Conservation (phyloP, 768 basidiomycete genomes). For the Naganishia antarctica region DNA sequence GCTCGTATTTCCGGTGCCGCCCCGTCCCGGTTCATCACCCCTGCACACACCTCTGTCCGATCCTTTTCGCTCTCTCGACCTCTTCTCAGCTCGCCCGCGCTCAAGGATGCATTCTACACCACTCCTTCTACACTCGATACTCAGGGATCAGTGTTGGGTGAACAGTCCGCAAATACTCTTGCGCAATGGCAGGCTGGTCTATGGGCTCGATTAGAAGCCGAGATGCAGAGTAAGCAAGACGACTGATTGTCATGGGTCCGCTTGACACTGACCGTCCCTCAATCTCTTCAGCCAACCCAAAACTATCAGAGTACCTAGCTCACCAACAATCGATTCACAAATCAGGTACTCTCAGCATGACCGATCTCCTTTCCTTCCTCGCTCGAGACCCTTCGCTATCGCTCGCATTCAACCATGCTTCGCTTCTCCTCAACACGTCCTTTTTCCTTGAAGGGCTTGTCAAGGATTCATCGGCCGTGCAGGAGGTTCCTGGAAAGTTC, state of each 20-base stretch:
- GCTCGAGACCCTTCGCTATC: slow-evolving; percentile 58
- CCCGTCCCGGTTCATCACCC: background rate
- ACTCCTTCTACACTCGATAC: slow-evolving; percentile 7
- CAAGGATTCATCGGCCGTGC: slow-evolving; percentile 48
- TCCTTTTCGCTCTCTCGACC: slow-evolving; percentile 11
- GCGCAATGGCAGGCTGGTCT: slow-evolving; percentile 43
- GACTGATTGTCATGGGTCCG: background rate
- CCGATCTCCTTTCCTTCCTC: slow-evolving; percentile 14
- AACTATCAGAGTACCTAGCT: slow-evolving; percentile 22
- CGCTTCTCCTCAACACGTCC: slow-evolving; percentile 85
- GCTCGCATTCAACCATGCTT: slow-evolving; percentile 83
- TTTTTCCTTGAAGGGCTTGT: slow-evolving; percentile 89
- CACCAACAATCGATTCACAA: background rate
- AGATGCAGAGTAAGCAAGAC: slow-evolving; percentile 41
- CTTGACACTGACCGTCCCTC: background rate
- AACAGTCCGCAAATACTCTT: slow-evolving; percentile 30
- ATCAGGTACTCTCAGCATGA: slow-evolving; percentile 6
- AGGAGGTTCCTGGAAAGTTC: slow-evolving; percentile 33
- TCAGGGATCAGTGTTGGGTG: background rate
- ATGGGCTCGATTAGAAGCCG: slow-evolving; percentile 42
- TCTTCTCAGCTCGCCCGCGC: background rate
- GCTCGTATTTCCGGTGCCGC: background rate
- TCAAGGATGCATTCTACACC: slow-evolving; percentile 1
- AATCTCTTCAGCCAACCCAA: slow-evolving; percentile 37
- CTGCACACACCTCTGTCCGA: background rate